Percentiles rank a stretch among this genome's conserved stretches.
Evolutionary conservation across 306 rosid genomes (phyloP).

Genomic region (Boehmeria nivea): DNA sequence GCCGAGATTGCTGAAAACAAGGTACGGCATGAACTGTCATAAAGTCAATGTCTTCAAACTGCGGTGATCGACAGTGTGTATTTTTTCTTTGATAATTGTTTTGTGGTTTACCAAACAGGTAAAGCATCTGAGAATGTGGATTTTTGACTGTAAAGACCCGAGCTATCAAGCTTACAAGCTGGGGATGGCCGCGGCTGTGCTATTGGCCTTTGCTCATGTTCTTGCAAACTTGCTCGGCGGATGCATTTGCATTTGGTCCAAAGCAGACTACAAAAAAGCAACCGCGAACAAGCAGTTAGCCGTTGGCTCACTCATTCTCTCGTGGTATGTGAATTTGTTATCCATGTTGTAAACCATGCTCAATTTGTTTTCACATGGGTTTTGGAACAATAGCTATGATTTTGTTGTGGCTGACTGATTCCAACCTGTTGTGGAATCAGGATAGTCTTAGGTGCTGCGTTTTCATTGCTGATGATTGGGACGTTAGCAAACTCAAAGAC

Average conservation of each 20-base stretch:
- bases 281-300: constrained; percentile 51
- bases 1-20: constrained; percentile 77
- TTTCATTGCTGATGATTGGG: constrained; percentile 56
- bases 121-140: constrained; percentile 53
- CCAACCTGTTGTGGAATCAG: constrained; percentile 24
- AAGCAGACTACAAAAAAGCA: constrained; percentile 26
- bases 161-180: constrained; percentile 65
- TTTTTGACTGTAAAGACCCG: constrained; percentile 62
- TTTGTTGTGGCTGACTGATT: neutral
- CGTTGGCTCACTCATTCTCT: constrained; percentile 38
- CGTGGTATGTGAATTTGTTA: constrained; percentile 46
- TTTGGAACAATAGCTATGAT: neutral
- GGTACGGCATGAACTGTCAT: constrained; percentile 30
- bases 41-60: neutral
- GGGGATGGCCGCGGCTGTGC: constrained; percentile 63
- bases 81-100: neutral
- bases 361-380: neutral
- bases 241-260: constrained; percentile 53
- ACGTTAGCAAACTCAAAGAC: constrained; percentile 55
- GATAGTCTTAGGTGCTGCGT: constrained; percentile 38
- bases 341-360: neutral
- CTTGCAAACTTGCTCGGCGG: constrained; percentile 63
- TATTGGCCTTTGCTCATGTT: constrained; percentile 48
- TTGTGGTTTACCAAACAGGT: constrained; percentile 29
- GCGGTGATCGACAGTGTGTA: neutral